A percentile compares a stretch with the other conserved stretches of the same genome.
These are phyloP conservation scores for Neltuma alba DNA, from an alignment of 306 rosid genomes.

Conservation along the genomic window DNA sequence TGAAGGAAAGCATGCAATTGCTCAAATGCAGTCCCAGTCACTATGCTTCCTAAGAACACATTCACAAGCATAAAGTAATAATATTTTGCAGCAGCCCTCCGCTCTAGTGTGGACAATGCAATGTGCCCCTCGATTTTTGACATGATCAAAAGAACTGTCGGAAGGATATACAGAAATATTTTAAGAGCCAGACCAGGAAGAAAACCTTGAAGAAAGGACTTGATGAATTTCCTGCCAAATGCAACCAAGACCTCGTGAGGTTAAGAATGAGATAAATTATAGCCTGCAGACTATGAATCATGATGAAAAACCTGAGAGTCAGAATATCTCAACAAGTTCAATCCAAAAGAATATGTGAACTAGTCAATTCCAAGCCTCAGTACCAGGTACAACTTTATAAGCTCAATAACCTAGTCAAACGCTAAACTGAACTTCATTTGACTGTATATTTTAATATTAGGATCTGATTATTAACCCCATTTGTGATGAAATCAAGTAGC, in stretches of 20 bases:
- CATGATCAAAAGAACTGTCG: conserved; percentile 91
- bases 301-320: conserved; percentile 19
- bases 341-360: neutral
- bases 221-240: conserved; percentile 80
- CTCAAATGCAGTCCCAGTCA: conserved; percentile 93
- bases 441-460: neutral
- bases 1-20: conserved; percentile 93
- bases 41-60: conserved; percentile 96
- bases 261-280: conserved; percentile 12
- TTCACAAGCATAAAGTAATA: conserved; percentile 94
- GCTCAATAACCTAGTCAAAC: conserved; percentile 12
- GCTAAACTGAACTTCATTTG: conserved; percentile 3
- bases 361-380: conserved; percentile 15
- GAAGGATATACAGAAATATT: conserved; percentile 83
- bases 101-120: conserved; percentile 76
- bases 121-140: conserved; percentile 93
- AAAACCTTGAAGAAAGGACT: conserved; percentile 98
- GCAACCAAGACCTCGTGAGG: conserved; percentile 18
- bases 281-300: conserved; percentile 7
- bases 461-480: neutral
- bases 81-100: conserved; percentile 83
- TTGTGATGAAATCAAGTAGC: neutral
- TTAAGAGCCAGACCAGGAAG: conserved; percentile 99
- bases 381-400: neutral
- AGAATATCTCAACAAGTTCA: conserved; percentile 9